Evolutionary conservation across 768 basidiomycete species (phyloP).

Genomic region (Calocybe indica): DNA sequence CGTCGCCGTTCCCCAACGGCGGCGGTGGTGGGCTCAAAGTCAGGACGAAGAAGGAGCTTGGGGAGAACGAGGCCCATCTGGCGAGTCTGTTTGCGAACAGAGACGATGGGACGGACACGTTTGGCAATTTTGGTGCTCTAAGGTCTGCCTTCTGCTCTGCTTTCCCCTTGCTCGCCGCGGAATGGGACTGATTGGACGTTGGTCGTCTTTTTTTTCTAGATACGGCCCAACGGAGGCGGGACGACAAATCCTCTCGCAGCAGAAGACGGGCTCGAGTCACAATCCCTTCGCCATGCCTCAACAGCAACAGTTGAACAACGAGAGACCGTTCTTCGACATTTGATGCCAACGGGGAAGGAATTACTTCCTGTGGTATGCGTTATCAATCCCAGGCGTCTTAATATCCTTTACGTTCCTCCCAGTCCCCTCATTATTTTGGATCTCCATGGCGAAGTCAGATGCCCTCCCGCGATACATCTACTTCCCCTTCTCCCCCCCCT

Average conservation of each 20-base stretch:
- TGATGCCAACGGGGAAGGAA: constrained; percentile 18
- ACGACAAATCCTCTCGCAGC: constrained; percentile 32
- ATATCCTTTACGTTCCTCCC: no score
- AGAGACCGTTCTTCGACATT: constrained; percentile 81
- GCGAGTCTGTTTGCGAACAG: constrained; percentile 81
- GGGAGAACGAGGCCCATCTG: constrained; percentile 70
- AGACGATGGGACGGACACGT: constrained; percentile 93
- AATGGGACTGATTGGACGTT: background rate
- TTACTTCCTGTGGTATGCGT: no score
- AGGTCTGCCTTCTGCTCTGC: constrained; percentile 37
- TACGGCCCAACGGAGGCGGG: constrained; percentile 59
- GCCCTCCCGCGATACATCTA: no score
- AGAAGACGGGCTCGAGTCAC: constrained; percentile 39
- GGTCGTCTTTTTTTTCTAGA: constrained; percentile 25
- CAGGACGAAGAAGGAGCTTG: constrained; percentile 34
- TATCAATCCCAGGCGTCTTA: no score
- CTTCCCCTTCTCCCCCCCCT: no score
- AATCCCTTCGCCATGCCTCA: constrained; percentile 67
- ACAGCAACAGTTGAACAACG: constrained; percentile 49
- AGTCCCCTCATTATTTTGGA: no score
- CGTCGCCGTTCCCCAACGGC: constrained; percentile 16
- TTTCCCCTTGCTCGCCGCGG: background rate
- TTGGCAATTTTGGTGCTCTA: constrained; percentile 81
- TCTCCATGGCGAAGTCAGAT: no score
- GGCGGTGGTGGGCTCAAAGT: constrained; percentile 23